Evolutionary conservation across 2,329 filamentous ascomycete species (phyloP).

Genomic region (Blumeria graminis): DNA sequence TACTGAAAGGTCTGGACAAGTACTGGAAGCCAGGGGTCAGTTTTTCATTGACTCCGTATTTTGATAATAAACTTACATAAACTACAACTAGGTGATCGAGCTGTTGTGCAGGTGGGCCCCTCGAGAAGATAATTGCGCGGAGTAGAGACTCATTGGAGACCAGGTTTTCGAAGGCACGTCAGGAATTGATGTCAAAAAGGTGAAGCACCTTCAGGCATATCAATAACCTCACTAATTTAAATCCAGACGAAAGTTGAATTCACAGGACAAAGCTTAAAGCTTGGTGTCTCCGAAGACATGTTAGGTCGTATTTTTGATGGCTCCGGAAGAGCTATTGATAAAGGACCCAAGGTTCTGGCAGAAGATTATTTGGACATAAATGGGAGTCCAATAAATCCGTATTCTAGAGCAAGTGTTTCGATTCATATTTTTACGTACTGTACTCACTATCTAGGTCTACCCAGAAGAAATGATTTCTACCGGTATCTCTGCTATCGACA

Average conservation of each 20-base stretch:
- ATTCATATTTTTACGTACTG: background rate
- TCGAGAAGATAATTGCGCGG: slow-evolving; percentile 1
- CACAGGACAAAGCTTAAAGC: slow-evolving; percentile 87
- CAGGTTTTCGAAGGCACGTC: slow-evolving; percentile 94
- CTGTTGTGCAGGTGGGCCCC: slow-evolving; percentile 63
- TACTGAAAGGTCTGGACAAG: slow-evolving; percentile 77
- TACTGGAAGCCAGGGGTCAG: slow-evolving; percentile 83
- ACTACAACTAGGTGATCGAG: slow-evolving; percentile 46
- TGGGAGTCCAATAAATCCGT: slow-evolving; percentile 95
- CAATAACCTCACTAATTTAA: slow-evolving; percentile 4
- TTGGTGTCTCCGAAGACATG: slow-evolving; percentile 99
- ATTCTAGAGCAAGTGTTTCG: slow-evolving; percentile 49
- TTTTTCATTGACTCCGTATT: background rate
- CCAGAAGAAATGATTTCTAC: slow-evolving; percentile 99
- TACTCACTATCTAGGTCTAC: slow-evolving; percentile 41
- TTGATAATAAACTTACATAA: background rate
- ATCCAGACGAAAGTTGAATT: slow-evolving; percentile 85
- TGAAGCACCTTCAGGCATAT: slow-evolving; percentile 17
- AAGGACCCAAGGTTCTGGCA: slow-evolving; percentile 90
- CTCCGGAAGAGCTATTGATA: slow-evolving; percentile 93
- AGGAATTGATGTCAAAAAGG: slow-evolving; percentile 97
- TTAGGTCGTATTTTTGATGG: slow-evolving; percentile 96
- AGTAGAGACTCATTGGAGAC: slow-evolving; percentile 10
- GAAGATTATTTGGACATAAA: slow-evolving; percentile 99
- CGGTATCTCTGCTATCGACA: slow-evolving; percentile 96